Evolutionary conservation across 2,329 filamentous ascomycete species (phyloP).

Genomic region (Botryotinia narcissicola): DNA sequence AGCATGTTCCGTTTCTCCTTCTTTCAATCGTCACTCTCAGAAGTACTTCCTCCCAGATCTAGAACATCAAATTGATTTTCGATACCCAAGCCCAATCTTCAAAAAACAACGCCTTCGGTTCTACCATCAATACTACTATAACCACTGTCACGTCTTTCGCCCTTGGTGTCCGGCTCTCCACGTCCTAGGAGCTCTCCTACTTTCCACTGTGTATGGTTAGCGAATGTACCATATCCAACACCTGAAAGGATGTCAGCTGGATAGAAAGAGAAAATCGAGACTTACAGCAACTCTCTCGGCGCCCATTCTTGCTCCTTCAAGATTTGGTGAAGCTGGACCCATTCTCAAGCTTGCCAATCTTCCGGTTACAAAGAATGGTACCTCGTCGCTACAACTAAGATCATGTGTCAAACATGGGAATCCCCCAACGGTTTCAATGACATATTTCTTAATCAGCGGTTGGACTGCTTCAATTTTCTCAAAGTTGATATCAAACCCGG

Average conservation of each 20-base stretch:
- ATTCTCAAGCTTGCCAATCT: conserved; percentile 65
- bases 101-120: conserved; percentile 27
- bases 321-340: conserved; percentile 70
- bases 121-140: conserved; percentile 20
- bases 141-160: conserved; percentile 21
- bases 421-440: conserved; percentile 61
- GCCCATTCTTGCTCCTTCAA: conserved; percentile 69
- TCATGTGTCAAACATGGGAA: conserved; percentile 74
- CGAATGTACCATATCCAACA: not conserved
- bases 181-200: conserved; percentile 26
- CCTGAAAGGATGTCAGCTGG: not conserved
- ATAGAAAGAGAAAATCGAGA: not conserved
- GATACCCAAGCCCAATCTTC: conserved; percentile 29
- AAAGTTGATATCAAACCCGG: conserved; percentile 66
- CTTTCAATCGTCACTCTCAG: not conserved
- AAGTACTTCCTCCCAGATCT: not conserved
- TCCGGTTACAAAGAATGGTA: conserved; percentile 71
- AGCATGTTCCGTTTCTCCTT: not conserved
- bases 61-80: conserved; percentile 32
- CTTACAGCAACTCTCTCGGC: conserved; percentile 57
- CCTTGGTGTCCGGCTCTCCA: not conserved
- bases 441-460: conserved; percentile 56
- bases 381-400: conserved; percentile 69
- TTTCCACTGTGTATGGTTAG: conserved; percentile 24
- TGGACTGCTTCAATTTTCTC: conserved; percentile 58